These are phyloP conservation scores for Polyporus arcularius DNA, from an alignment of 768 basidiomycete genomes.

Conservation along the genomic window DNA sequence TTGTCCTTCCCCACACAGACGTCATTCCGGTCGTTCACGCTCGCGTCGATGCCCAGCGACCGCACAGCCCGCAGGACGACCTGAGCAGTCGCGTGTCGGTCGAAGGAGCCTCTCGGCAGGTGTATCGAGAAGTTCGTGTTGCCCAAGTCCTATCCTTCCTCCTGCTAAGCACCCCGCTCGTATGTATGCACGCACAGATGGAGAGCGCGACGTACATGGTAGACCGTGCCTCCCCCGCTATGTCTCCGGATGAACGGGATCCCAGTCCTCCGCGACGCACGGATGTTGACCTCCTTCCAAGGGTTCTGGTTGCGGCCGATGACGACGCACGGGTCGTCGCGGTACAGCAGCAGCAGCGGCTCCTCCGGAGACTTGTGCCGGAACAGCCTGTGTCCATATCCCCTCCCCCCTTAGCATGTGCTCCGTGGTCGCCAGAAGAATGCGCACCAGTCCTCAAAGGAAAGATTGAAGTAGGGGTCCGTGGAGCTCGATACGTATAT, in stretches of 20 bases:
- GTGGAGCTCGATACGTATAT: constrained; percentile 77
- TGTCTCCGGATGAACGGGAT: constrained; percentile 82
- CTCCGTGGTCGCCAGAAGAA: neutral
- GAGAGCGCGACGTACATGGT: constrained; percentile 67
- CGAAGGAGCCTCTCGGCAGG: constrained; percentile 77
- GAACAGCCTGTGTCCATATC: constrained; percentile 58
- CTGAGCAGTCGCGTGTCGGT: constrained; percentile 74
- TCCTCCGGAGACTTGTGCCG: constrained; percentile 65
- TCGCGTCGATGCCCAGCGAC: constrained; percentile 72
- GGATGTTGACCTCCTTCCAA: constrained; percentile 93
- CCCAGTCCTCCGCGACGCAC: constrained; percentile 46
- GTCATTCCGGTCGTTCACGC: constrained; percentile 89
- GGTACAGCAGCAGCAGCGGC: constrained; percentile 85
- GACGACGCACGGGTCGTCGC: constrained; percentile 85
- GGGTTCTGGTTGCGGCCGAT: constrained; percentile 98
- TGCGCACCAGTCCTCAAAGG: constrained; percentile 85
- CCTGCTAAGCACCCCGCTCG: neutral
- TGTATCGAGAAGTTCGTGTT: constrained; percentile 98
- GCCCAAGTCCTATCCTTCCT: constrained; percentile 74
- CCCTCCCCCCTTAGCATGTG: constrained; percentile 6
- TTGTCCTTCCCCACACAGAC: constrained; percentile 83
- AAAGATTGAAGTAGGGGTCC: constrained; percentile 87
- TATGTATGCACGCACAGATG: neutral
- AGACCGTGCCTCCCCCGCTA: constrained; percentile 95
- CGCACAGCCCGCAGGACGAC: constrained; percentile 78